Evolutionary conservation across 2,329 filamentous ascomycete species (phyloP), one percentile per base, ranked within the genome.

Genomic region (Sclerotinia sclerotiorum): DNA sequence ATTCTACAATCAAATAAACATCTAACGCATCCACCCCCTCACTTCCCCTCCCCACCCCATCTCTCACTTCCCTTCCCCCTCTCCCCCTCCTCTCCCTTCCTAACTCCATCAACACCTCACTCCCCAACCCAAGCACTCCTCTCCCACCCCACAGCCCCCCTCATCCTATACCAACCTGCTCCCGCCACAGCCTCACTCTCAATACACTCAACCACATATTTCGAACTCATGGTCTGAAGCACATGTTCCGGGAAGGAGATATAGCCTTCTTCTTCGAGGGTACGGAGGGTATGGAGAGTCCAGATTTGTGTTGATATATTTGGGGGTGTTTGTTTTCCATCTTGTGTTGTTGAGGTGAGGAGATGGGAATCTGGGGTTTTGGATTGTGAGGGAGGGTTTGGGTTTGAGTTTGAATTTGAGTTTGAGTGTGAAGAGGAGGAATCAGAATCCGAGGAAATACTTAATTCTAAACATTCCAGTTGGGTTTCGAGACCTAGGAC

Each of bases 191-290:
- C 60, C 46, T 62, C 60, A 4, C 29, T 46, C 24, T 62, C 60
- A 11, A 62, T 42, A 51, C 46, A 39, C 19, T 51, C 46, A 7
- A 62, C 60, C 7, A 51, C 60, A 3, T 13, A 42, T n/a, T 76
- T 62, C 70, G 70, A n/a, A 0, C 46, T 39, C 13, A 51, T 29
- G 29, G 29, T 29, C 29, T 29, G 10, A 2, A 29, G 54, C 21
- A n/a, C 19, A 29, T 32, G 39, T 13, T 62, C 60, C 3, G 60
- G 60, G 19, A 62, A 62, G 4, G 60, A 27, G 19, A 62, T 62
- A 13, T 62, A 62, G 0, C 60, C 60, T 19, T 62, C 60, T 39
- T 62, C 60, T 7, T 62, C 60, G 0, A 62, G 8, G 10, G 21
- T 24, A 5, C 24, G 24, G 2, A 62, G 60, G 8, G 60, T 62